These are phyloP conservation scores for Fusarium haematococcum DNA, from an alignment of 2,329 filamentous ascomycete species.

Conservation along the genomic window DNA sequence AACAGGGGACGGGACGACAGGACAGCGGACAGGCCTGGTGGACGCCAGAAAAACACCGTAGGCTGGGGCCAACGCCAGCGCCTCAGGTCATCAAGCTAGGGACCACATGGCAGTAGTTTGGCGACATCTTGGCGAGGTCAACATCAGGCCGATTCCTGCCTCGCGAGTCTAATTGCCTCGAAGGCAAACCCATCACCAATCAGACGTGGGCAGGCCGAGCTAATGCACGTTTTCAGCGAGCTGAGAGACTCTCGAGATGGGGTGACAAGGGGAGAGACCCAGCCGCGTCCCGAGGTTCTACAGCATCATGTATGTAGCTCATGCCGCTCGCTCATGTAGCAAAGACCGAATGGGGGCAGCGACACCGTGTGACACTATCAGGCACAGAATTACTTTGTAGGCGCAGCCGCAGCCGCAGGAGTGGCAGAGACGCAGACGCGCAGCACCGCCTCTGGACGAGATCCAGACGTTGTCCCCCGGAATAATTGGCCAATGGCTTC, in stretches of 20 bases:
- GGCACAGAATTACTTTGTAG: slow-evolving; percentile 15
- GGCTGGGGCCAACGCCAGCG: neutral
- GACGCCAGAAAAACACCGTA: slow-evolving; percentile 5
- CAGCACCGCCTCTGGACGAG: neutral
- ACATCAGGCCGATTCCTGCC: neutral
- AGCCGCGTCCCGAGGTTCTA: slow-evolving; percentile 30
- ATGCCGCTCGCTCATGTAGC: slow-evolving; percentile 10
- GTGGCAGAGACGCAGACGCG: slow-evolving; percentile 5
- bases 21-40: slow-evolving; percentile 7
- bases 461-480: slow-evolving; percentile 11
- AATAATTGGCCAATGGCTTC: slow-evolving; percentile 34
- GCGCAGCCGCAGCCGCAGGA: slow-evolving; percentile 19
- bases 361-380: slow-evolving; percentile 14
- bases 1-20: slow-evolving; percentile 34
- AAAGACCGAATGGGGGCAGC: slow-evolving; percentile 17
- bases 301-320: slow-evolving; percentile 29
- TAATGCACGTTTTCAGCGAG: slow-evolving; percentile 24
- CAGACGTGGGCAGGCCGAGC: slow-evolving; percentile 15
- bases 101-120: neutral
- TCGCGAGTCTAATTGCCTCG: neutral
- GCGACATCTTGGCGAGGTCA: neutral
- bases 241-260: slow-evolving; percentile 18
- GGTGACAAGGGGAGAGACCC: slow-evolving; percentile 11
- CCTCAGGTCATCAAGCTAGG: slow-evolving; percentile 1
- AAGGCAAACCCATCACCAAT: slow-evolving; percentile 2